Base-by-base conservation (phyloP, 2,329 filamentous ascomycete genomes). In the Exophiala spinifera region DNA sequence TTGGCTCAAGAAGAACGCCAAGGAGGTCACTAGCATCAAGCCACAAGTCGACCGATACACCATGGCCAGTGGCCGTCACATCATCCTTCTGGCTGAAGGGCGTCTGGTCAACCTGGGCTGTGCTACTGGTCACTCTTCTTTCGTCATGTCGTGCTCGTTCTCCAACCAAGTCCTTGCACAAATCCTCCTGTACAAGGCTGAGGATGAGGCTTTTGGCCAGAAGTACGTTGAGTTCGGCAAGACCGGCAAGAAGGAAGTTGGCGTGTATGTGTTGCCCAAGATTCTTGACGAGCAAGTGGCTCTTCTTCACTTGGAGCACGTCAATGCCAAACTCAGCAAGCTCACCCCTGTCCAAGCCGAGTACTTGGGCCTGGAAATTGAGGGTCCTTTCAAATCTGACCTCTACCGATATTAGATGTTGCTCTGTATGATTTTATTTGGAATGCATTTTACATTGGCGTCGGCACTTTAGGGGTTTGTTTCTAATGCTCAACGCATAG, bases 111-210 rank as follows among this genome's bases (percentile, higher is more conserved):
- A 99, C 87, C 83, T 99, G 68, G 94, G 94, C 77, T 99, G 94
- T 78, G 94, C 94, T 73, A 99, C 94, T 63, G 94, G 94, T 66
- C 94, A 99, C 88, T 96, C 91, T 66, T 97, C 92, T 49, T 99
- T 99, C 78, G 94, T 99, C 82, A 97, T 99, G 94, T 96, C 91
- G 69, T 99, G 94, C 88, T 97, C 92, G 63, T 99, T 99, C 88
- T 95, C 91, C 84, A 99, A 99, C 88, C 94, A 99, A 84, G 94
- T 97, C 69, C 89, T 99, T 74, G 94, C 94, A 66, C 94, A 99
- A 83, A 97, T 99, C 80, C 87, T 95, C 81, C 81, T 99, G 70
- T 99, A 78, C 88, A 97, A 97, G 88, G 87, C 85, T 69, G 82
- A 87, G 69, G 91, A 97, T 73, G 83, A 83, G 72, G 87, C 80